These are phyloP conservation scores for Globisporangium cystogenes DNA, from an alignment of 352 stramenopile genomes.

Conservation along the genomic window DNA sequence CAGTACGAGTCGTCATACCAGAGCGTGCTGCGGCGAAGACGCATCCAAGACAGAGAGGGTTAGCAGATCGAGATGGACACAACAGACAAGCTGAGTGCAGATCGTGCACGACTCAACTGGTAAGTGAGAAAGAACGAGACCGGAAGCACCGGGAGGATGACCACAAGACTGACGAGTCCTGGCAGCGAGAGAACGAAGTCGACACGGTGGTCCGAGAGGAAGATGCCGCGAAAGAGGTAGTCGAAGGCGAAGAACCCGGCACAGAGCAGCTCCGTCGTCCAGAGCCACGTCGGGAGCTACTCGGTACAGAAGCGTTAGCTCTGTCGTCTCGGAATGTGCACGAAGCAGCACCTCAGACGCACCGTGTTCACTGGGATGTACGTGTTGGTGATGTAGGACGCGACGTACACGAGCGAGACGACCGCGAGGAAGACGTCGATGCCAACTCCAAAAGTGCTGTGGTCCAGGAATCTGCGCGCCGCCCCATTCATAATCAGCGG, in stretches of 20 bases:
- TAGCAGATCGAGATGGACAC: neutral
- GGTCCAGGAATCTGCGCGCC: slow-evolving; percentile 46
- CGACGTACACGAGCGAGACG: slow-evolving; percentile 53
- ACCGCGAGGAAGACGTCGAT: slow-evolving; percentile 60
- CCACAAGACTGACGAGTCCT: slow-evolving; percentile 46
- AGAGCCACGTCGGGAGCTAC: slow-evolving; percentile 66
- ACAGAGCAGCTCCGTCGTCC: slow-evolving; percentile 62
- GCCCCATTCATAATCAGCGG: too few species aligned
- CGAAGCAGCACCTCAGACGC: neutral
- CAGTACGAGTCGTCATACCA: slow-evolving; percentile 74
- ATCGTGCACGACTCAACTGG: slow-evolving; percentile 44
- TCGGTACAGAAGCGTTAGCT: slow-evolving; percentile 8
- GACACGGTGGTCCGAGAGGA: slow-evolving; percentile 53
- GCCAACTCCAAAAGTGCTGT: slow-evolving; percentile 60
- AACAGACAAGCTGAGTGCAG: neutral
- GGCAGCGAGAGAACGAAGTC: slow-evolving; percentile 62
- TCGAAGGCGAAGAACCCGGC: slow-evolving; percentile 58
- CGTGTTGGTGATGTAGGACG: slow-evolving; percentile 69
- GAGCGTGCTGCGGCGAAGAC: slow-evolving; percentile 37
- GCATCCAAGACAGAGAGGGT: slow-evolving; percentile 1
- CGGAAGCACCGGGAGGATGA: slow-evolving; percentile 73
- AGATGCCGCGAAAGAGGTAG: slow-evolving; percentile 68
- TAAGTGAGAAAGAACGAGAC: slow-evolving; percentile 67
- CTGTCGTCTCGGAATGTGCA: too few species aligned
- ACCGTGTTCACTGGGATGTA: slow-evolving; percentile 66